phyloP scores from a whole-genome alignment of 768 basidiomycete genomes.

The Mycena capillaripes region DNA sequence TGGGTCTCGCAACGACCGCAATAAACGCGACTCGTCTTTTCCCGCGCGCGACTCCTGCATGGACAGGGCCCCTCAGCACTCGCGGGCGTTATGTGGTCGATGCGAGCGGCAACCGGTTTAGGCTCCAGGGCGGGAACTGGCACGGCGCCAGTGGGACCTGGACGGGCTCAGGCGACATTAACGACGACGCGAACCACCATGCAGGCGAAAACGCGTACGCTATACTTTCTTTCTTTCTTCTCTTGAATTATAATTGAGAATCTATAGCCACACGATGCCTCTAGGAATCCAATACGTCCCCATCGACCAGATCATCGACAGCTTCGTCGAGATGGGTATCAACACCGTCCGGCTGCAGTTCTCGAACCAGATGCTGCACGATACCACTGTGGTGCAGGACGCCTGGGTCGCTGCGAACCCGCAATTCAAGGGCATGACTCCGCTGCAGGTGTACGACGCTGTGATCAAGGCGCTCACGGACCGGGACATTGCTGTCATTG shows the following conservation, averaged over 20 bases:
- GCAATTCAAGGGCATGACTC: constrained; percentile 34
- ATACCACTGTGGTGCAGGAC: constrained; percentile 16
- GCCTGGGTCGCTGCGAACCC: constrained; percentile 37
- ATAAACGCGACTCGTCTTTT: background rate
- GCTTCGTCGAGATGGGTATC: constrained; percentile 30
- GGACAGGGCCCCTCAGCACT: constrained; percentile 29
- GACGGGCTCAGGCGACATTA: constrained; percentile 29
- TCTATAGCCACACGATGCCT: constrained; percentile 33
- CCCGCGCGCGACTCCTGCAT: constrained; percentile 5
- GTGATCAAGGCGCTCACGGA: constrained; percentile 32
- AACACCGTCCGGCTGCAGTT: constrained; percentile 35
- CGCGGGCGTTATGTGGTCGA: constrained; percentile 32
- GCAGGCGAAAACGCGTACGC: constrained; percentile 23
- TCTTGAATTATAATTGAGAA: background rate
- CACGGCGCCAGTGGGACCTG: constrained; percentile 33
- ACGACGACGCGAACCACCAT: constrained; percentile 31
- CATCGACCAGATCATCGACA: constrained; percentile 35
- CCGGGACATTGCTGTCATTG: constrained; percentile 33
- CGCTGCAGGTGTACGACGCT: constrained; percentile 35
- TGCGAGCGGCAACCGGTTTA: constrained; percentile 29
- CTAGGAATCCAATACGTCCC: constrained; percentile 37
- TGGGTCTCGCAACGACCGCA: background rate
- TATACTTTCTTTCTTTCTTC: background rate
- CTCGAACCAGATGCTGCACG: constrained; percentile 35
- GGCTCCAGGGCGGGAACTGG: constrained; percentile 25